phyloP scores from a whole-genome alignment of 2,329 filamentous ascomycete genomes.

The Arthroderma uncinatum region DNA sequence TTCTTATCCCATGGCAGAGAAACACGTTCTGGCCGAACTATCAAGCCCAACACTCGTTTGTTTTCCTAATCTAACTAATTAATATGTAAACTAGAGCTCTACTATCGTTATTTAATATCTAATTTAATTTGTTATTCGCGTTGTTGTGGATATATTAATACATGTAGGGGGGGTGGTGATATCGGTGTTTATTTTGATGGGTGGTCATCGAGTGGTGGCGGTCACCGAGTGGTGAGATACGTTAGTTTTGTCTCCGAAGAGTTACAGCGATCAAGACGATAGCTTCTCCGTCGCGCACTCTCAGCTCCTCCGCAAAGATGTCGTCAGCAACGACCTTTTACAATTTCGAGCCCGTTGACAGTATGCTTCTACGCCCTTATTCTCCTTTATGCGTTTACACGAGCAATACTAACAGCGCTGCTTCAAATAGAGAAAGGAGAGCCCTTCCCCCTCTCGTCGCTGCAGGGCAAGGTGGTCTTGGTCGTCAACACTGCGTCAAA shows the following conservation, averaged over 20 bases:
- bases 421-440: slow-evolving; percentile 55
- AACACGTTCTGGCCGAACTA: no score
- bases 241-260: not conserved
- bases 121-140: no score
- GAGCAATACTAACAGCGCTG: not conserved
- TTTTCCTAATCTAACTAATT: no score
- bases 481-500: slow-evolving; percentile 97
- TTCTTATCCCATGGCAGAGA: no score
- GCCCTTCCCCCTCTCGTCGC: slow-evolving; percentile 56
- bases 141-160: no score
- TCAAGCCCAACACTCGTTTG: no score
- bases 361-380: slow-evolving; percentile 29
- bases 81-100: no score
- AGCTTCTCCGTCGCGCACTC: not conserved
- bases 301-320: slow-evolving; percentile 9
- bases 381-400: not conserved
- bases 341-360: slow-evolving; percentile 49
- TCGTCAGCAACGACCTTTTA: slow-evolving; percentile 35
- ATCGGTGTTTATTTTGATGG: no score
- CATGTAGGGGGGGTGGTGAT: no score
- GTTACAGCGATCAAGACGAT: not conserved
- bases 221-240: no score
- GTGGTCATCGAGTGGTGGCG: no score
- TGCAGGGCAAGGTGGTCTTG: slow-evolving; percentile 86
- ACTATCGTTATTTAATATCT: no score